These are phyloP conservation scores for Cicer chorassanicum DNA, from an alignment of 306 rosid species.

Conservation along the genomic window DNA sequence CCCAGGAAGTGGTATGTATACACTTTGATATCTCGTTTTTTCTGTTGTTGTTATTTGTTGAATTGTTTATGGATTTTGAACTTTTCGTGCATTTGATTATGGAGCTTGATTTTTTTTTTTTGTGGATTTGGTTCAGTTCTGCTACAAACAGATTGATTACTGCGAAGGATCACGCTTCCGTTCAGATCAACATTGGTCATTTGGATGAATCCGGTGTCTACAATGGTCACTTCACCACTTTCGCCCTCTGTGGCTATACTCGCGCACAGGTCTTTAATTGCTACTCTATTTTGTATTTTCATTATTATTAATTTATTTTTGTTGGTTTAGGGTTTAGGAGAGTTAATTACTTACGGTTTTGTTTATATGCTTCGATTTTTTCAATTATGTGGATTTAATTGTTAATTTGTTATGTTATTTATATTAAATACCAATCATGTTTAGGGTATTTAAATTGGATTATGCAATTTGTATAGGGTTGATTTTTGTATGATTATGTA, in stretches of 20 bases:
- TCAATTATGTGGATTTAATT: background rate
- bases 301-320: background rate
- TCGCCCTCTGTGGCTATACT: slow-evolving; percentile 73
- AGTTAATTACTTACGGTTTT: background rate
- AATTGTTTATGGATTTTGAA: too few relatives aligned
- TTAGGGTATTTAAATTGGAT: background rate
- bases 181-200: slow-evolving; percentile 79
- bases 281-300: background rate
- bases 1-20: slow-evolving; percentile 58
- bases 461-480: background rate
- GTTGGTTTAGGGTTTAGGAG: background rate
- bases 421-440: background rate
- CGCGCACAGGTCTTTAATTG: slow-evolving; percentile 69
- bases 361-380: background rate
- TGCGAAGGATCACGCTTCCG: slow-evolving; percentile 80
- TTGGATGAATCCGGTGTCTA: slow-evolving; percentile 74
- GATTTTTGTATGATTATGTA: background rate
- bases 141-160: slow-evolving; percentile 84
- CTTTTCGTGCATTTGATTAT: background rate
- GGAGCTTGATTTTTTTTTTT: background rate
- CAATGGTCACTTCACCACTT: slow-evolving; percentile 73
- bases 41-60: background rate
- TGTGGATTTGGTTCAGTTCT: slow-evolving; percentile 50
- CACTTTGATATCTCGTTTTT: background rate
- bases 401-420: background rate